These are phyloP conservation scores for Musa balbisiana DNA, from an alignment of 202 grass and related monocot genomes.

Conservation along the genomic window DNA sequence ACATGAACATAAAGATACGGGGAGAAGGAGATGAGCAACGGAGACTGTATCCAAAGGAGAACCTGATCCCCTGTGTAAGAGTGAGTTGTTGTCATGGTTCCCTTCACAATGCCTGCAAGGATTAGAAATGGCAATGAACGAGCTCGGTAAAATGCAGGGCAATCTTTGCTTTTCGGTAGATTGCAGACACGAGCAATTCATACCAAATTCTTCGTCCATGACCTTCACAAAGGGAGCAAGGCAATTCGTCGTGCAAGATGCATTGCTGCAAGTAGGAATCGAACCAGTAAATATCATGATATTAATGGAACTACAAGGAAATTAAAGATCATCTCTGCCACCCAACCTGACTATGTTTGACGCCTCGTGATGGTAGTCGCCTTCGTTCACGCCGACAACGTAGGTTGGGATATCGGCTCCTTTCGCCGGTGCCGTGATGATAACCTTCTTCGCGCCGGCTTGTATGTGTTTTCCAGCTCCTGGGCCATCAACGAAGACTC, in stretches of 20 bases:
- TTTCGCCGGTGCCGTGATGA: conserved; percentile 98
- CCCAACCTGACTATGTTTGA: conserved; percentile 79
- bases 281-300: background rate
- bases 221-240: conserved; percentile 94
- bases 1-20: too few species aligned
- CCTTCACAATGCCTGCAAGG: conserved; percentile 74
- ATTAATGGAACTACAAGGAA: background rate
- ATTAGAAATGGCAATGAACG: conserved; percentile 1
- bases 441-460: conserved; percentile 94
- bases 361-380: conserved; percentile 62
- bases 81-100: conserved; percentile 97
- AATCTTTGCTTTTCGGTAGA: background rate
- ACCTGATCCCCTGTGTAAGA: conserved; percentile 98
- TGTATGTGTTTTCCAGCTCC: conserved; percentile 98
- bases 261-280: conserved; percentile 47
- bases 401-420: conserved; percentile 97
- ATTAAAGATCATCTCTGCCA: background rate
- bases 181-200: background rate
- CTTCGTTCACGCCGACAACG: conserved; percentile 88
- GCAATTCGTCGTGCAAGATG: conserved; percentile 98
- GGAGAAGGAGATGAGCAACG: too few species aligned
- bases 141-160: background rate
- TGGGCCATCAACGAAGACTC: conserved; percentile 93
- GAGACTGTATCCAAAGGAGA: background rate
- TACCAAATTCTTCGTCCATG: conserved; percentile 88